Percentiles rank a stretch among this genome's conserved stretches.
Evolutionary conservation across 2,329 filamentous ascomycete species (phyloP).

Genomic region (Graphilbum fragrans): DNA sequence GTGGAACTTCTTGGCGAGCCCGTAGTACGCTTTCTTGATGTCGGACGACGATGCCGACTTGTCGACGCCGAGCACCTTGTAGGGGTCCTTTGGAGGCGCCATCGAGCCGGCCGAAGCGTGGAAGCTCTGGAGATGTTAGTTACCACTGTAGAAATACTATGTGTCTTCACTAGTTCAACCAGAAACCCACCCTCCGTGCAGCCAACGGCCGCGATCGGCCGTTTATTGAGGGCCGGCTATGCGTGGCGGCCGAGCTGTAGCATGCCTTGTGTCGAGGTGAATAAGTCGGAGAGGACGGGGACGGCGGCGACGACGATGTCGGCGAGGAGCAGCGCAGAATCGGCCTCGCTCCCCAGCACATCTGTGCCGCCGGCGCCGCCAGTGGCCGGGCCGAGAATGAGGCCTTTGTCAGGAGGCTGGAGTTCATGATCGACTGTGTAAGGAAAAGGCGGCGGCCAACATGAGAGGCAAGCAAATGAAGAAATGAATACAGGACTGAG

Average conservation of each 20-base stretch:
- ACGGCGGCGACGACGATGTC: background rate
- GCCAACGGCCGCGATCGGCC: background rate
- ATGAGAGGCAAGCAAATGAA: background rate
- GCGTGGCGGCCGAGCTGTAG: background rate
- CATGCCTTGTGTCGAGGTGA: slow-evolving; percentile 10
- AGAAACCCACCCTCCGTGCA: slow-evolving; percentile 4
- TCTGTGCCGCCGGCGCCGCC: slow-evolving; percentile 17
- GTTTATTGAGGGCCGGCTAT: background rate
- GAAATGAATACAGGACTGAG: background rate
- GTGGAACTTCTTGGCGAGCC: slow-evolving; percentile 92
- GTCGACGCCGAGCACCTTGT: slow-evolving; percentile 71
- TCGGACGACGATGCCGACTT: slow-evolving; percentile 73
- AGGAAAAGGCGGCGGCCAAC: background rate
- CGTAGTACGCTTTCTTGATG: slow-evolving; percentile 98
- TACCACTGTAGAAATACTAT: background rate
- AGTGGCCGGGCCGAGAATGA: slow-evolving; percentile 18
- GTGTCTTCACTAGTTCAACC: background rate
- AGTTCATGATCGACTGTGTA: slow-evolving; percentile 15
- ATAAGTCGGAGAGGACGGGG: background rate
- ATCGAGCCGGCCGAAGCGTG: slow-evolving; percentile 43
- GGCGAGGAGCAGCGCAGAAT: slow-evolving; percentile 8
- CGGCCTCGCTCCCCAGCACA: slow-evolving; percentile 15
- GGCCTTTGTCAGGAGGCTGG: slow-evolving; percentile 21
- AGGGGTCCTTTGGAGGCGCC: slow-evolving; percentile 61
- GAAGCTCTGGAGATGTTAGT: slow-evolving; percentile 30